These are phyloP conservation scores for Nannochloropsis oceanica DNA, from an alignment of 108 stramenopile species.

Conservation along the genomic window DNA sequence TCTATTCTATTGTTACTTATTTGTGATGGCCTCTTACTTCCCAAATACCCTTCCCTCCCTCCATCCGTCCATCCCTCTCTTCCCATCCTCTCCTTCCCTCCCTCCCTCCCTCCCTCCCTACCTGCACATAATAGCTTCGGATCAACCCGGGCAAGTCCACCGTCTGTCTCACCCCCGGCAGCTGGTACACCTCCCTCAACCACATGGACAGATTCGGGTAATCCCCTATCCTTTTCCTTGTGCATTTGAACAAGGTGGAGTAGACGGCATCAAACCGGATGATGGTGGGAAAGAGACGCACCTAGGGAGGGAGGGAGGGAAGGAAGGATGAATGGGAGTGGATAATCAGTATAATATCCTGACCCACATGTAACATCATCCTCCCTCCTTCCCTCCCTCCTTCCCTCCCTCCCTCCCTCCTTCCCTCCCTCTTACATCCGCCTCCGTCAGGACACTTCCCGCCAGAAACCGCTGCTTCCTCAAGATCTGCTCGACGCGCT, in stretches of 20 bases:
- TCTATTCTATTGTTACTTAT: no score
- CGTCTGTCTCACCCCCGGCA: conserved; percentile 18
- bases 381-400: neutral
- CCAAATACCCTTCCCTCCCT: neutral
- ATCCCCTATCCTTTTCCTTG: conserved; percentile 3
- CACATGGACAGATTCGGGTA: conserved; percentile 8
- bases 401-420: neutral
- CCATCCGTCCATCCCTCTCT: neutral
- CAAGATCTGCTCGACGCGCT: conserved; percentile 28
- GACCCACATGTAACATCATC: neutral
- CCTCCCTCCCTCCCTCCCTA: neutral
- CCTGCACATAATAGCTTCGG: conserved; percentile 9
- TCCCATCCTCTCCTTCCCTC: neutral
- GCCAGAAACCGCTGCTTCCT: conserved; percentile 18
- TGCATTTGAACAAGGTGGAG: conserved; percentile 38
- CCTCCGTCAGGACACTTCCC: conserved; percentile 37
- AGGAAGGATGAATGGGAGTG: neutral
- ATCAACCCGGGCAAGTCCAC: conserved; percentile 2
- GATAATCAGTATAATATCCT: no score
- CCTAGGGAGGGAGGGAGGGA: neutral
- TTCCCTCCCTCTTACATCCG: conserved; percentile 9
- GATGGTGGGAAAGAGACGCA: conserved; percentile 32
- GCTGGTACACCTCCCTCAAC: conserved; percentile 24
- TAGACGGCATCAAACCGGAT: conserved; percentile 40
- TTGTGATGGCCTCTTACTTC: no score